Evolutionary conservation across 1,284 basidiomycete species (phyloP).

Genomic region (Austroboletus niveus): DNA sequence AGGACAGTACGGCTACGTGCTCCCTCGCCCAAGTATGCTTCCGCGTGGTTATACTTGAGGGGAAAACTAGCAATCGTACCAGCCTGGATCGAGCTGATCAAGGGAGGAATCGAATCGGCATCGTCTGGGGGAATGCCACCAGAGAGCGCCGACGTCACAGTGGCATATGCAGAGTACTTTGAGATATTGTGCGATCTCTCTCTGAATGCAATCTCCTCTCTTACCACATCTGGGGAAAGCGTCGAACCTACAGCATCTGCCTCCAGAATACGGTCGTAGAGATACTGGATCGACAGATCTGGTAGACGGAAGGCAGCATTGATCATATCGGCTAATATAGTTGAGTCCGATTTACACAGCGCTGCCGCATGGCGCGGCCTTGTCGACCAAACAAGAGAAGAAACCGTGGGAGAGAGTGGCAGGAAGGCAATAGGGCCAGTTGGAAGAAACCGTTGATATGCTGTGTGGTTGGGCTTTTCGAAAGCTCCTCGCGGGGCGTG

Average conservation of each 20-base stretch:
- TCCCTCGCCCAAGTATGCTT: slow-evolving; percentile 80
- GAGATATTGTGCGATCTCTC: slow-evolving; percentile 67
- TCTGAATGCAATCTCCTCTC: slow-evolving; percentile 63
- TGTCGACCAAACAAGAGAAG: slow-evolving; percentile 96
- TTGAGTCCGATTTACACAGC: slow-evolving; percentile 66
- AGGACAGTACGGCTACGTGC: slow-evolving; percentile 74
- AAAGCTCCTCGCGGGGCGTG: slow-evolving; percentile 62
- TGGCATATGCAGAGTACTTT: slow-evolving; percentile 60
- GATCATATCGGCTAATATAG: slow-evolving; percentile 72
- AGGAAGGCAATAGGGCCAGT: slow-evolving; percentile 96
- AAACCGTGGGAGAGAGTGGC: slow-evolving; percentile 74
- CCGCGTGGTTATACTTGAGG: slow-evolving; percentile 84
- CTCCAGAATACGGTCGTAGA: slow-evolving; percentile 65
- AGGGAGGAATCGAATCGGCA: slow-evolving; percentile 69
- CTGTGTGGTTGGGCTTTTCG: slow-evolving; percentile 71
- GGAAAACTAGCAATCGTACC: slow-evolving; percentile 91
- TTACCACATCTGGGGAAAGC: slow-evolving; percentile 46
- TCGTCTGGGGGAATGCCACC: slow-evolving; percentile 62
- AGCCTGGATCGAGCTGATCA: slow-evolving; percentile 69
- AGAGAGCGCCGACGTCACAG: slow-evolving; percentile 34
- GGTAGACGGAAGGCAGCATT: slow-evolving; percentile 93
- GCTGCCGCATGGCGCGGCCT: slow-evolving; percentile 74
- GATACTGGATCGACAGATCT: slow-evolving; percentile 67
- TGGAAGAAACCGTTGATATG: slow-evolving; percentile 94
- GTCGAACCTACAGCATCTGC: slow-evolving; percentile 43